A percentile compares a stretch with the other conserved stretches of the same genome.
Evolutionary conservation across 2,329 filamentous ascomycete genomes (phyloP).

Genomic region (Colletotrichum magnum): DNA sequence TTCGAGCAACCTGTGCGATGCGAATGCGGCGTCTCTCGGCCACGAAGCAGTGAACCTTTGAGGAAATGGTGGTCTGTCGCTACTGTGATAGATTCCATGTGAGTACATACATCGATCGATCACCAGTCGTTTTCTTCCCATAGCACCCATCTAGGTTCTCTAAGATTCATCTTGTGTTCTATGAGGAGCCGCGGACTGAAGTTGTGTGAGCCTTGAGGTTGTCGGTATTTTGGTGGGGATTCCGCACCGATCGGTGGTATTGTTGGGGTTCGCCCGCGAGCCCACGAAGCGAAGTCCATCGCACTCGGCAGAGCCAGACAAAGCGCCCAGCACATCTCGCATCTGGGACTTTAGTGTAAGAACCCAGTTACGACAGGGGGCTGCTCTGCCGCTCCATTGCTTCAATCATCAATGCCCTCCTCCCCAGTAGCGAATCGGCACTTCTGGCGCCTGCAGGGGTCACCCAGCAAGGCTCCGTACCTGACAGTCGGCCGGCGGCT

Average conservation of each 20-base stretch:
- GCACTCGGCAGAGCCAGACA: conserved; percentile 22
- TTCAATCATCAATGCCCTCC: conserved; percentile 7
- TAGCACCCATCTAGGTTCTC: background rate
- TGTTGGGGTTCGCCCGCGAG: conserved; percentile 8
- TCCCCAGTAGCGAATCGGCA: conserved; percentile 31
- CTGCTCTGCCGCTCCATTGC: conserved; percentile 31
- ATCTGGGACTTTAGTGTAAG: background rate
- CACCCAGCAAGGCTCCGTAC: conserved; percentile 21
- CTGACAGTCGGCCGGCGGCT: conserved; percentile 38
- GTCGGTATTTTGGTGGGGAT: conserved; percentile 19
- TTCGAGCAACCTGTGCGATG: no score
- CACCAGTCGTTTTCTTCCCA: background rate
- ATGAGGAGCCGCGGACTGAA: background rate
- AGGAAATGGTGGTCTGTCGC: no score
- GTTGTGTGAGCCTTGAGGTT: background rate
- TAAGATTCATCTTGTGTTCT: conserved; percentile 3
- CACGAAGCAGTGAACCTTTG: no score
- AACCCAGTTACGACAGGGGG: conserved; percentile 12
- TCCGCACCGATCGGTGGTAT: conserved; percentile 3
- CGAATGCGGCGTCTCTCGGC: no score
- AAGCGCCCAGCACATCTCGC: background rate
- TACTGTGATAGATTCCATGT: background rate
- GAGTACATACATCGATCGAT: conserved; percentile 1
- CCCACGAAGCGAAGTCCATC: conserved; percentile 8
- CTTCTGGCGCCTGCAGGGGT: conserved; percentile 32